Conservation (phyloP, 495 filamentous ascomycete species). For the Xeromyces bisporus region DNA sequence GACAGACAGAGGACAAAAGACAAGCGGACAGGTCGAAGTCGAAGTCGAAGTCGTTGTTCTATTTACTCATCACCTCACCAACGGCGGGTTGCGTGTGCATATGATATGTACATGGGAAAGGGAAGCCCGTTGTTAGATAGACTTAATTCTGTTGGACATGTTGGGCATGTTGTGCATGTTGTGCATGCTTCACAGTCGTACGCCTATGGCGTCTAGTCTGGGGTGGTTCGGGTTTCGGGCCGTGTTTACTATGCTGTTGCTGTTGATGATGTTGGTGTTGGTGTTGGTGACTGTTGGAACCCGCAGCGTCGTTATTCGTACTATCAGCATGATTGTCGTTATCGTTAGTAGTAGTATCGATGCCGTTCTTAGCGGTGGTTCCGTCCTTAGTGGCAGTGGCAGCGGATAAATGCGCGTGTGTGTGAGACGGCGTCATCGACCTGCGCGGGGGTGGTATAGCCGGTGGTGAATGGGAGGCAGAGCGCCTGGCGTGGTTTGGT, state of each 20-base stretch:
- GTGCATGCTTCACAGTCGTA: constrained; percentile 2
- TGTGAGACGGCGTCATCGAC: constrained; percentile 9
- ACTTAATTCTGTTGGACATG: too few relatives aligned
- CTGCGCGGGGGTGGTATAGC: constrained; percentile 26
- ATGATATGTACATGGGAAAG: too few relatives aligned
- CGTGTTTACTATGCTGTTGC: background rate
- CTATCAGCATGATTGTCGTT: constrained; percentile 8
- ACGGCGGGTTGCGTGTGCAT: too few relatives aligned
- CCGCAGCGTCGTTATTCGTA: too few relatives aligned
- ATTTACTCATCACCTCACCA: too few relatives aligned
- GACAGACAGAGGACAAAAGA: too few relatives aligned
- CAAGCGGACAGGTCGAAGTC: too few relatives aligned
- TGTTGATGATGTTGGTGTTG: background rate
- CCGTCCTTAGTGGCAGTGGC: too few relatives aligned
- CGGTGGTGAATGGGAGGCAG: constrained; percentile 24
- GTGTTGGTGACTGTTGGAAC: constrained; percentile 5
- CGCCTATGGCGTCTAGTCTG: background rate
- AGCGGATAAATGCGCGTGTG: background rate
- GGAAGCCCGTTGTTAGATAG: too few relatives aligned
- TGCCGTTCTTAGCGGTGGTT: too few relatives aligned
- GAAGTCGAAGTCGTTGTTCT: too few relatives aligned
- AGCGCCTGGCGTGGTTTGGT: constrained; percentile 14
- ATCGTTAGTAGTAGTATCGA: background rate
- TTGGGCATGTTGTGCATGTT: too few relatives aligned
- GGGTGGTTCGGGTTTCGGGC: background rate